Evolutionary conservation across 345 rosid species (phyloP), one percentile per base, ranked within the genome.

Genomic region (Citrus australasica): DNA sequence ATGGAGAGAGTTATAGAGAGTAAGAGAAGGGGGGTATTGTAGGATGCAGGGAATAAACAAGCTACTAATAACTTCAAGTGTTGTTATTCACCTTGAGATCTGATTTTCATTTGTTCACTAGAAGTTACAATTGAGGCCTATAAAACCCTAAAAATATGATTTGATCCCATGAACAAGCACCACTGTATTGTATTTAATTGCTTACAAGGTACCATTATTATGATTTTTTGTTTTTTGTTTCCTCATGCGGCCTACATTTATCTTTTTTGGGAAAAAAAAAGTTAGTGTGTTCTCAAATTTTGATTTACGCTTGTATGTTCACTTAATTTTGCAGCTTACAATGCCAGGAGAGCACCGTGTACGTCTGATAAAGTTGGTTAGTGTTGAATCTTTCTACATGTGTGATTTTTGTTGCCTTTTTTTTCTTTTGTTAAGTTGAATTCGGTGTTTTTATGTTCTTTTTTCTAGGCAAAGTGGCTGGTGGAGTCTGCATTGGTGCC

Each of bases 401-500:
- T 51, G 35, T 66, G 27, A 73, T 51, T 28, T 59, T 28, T 48
- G 46, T 65, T 24, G 46, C 16, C 69, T 30, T 62, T 35, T 66
- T 28, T 40, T 38, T 38, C 9, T 37, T 37, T 37, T 37, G 9
- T 9, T 4, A 24, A 42, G 28, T 65, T 63, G 40, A 56, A 11
- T 58, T 63, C n/a, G 17, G 33, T 37, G 17, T 35, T 8, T 56
- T 76, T 65, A 17, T 33, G 22, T 69, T 30, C 64, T 79, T 67
- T 55, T 76, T 80, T 86, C 59, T 76, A 97, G 99, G 99, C 98
- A 70, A 97, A 93, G 79, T 97, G 95, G 95, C 85, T 97, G 72
- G 95, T 91, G 74, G 99, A 97, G 76, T 97, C 98, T 81, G 82
- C 90, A 16, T 75, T 91, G 78, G 98, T 92, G 48, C 93, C 99